Evolutionary conservation across 2,329 filamentous ascomycete genomes (phyloP).

Genomic region (Onygena corvina): DNA sequence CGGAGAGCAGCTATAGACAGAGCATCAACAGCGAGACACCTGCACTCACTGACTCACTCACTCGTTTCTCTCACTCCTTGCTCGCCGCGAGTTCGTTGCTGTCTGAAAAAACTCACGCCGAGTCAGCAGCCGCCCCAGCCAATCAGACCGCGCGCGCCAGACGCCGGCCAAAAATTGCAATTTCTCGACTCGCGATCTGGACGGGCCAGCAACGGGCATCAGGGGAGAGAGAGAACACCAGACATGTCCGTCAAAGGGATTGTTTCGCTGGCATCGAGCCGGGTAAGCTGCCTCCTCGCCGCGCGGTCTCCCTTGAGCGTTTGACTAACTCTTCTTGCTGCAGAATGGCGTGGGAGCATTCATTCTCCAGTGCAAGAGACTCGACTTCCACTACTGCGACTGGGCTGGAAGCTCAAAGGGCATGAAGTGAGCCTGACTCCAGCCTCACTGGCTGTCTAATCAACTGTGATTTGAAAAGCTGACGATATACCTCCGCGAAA

Average conservation of each 20-base stretch:
- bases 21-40: too few species aligned
- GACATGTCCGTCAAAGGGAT: constrained; percentile 39
- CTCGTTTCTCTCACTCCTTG: too few species aligned
- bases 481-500: neutral
- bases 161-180: too few species aligned
- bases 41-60: too few species aligned
- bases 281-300: constrained; percentile 34
- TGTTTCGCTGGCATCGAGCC: constrained; percentile 43
- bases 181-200: neutral
- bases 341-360: constrained; percentile 96
- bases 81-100: neutral
- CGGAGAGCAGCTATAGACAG: neutral
- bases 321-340: constrained; percentile 9
- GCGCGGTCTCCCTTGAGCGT: neutral
- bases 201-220: neutral
- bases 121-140: neutral
- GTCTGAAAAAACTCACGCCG: neutral
- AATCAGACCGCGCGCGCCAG: neutral
- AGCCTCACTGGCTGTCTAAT: too few species aligned
- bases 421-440: constrained; percentile 60
- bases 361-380: constrained; percentile 89
- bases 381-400: constrained; percentile 97
- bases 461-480: neutral
- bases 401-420: constrained; percentile 84
- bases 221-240: neutral